Evolutionary conservation across 2,329 filamentous ascomycete genomes (phyloP).

Genomic region (Neoarthrinium moseri): DNA sequence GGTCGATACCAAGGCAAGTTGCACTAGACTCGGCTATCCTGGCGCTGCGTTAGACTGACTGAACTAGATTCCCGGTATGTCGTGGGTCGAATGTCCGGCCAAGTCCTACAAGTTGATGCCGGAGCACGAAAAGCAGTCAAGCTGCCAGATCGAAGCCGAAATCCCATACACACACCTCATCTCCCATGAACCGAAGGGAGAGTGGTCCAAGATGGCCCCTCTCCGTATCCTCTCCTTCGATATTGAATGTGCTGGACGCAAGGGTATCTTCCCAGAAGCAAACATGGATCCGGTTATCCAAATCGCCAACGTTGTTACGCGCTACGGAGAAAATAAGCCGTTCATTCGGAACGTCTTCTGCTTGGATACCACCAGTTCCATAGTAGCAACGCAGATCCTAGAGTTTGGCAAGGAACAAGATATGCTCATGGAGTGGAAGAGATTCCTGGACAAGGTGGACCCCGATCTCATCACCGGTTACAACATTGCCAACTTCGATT

Average conservation of each 20-base stretch:
- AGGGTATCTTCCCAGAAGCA: constrained; percentile 95
- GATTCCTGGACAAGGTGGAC: constrained; percentile 86
- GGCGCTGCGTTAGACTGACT: constrained; percentile 13
- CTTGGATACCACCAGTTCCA: constrained; percentile 85
- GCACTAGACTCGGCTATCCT: not conserved
- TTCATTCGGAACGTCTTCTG: constrained; percentile 98
- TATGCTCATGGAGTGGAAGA: constrained; percentile 90
- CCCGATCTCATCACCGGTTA: constrained; percentile 98
- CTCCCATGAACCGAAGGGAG: constrained; percentile 82
- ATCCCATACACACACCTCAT: constrained; percentile 81
- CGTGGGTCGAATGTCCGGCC: constrained; percentile 86
- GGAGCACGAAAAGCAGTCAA: constrained; percentile 71
- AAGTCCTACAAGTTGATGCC: constrained; percentile 71
- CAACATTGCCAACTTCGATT: constrained; percentile 99
- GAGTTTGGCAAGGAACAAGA: constrained; percentile 79
- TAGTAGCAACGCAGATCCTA: constrained; percentile 91
- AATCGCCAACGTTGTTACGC: constrained; percentile 93
- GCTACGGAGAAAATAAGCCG: constrained; percentile 91
- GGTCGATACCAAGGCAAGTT: constrained; percentile 82
- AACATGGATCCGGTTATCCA: constrained; percentile 93
- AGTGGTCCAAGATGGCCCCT: constrained; percentile 98
- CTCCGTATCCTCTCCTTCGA: constrained; percentile 92
- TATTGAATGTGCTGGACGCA: constrained; percentile 97
- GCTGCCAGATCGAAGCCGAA: constrained; percentile 92
- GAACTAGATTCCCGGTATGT: constrained; percentile 81